Evolutionary conservation across 2,329 filamentous ascomycete species (phyloP).

Genomic region (Ophiostoma perfectum): DNA sequence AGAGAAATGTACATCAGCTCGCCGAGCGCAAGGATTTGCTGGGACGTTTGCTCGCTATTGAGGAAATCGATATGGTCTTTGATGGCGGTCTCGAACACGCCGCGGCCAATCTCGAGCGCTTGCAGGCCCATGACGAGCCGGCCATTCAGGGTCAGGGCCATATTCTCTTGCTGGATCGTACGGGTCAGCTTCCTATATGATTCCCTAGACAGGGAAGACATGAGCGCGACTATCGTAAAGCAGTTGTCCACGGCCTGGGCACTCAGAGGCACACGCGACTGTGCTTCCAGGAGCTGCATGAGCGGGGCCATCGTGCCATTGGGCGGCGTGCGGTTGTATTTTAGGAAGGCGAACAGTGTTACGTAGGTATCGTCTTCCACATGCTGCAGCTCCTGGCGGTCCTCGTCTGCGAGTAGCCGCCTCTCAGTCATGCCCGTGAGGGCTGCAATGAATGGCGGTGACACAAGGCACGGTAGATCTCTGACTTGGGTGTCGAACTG

Average conservation of each 20-base stretch:
- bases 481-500: conserved; percentile 43
- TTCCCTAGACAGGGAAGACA: conserved; percentile 34
- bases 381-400: conserved; percentile 21
- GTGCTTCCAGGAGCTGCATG: conserved; percentile 38
- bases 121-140: conserved; percentile 30
- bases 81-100: conserved; percentile 42
- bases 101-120: conserved; percentile 33
- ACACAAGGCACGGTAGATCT: conserved; percentile 31
- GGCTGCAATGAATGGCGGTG: conserved; percentile 43
- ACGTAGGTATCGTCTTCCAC: conserved; percentile 33
- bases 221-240: conserved; percentile 35
- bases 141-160: conserved; percentile 18
- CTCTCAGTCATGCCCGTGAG: conserved; percentile 37
- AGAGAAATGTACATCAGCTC: conserved; percentile 43
- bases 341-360: conserved; percentile 43
- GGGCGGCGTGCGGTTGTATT: conserved; percentile 28
- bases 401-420: conserved; percentile 23
- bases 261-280: conserved; percentile 39
- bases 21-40: conserved; percentile 39
- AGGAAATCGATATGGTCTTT: conserved; percentile 53
- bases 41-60: conserved; percentile 40
- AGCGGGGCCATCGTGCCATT: conserved; percentile 41
- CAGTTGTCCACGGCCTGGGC: conserved; percentile 46
- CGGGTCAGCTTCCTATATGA: conserved; percentile 28
- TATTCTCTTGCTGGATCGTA: conserved; percentile 16